A percentile compares a stretch with the other conserved stretches of the same genome.
These are phyloP conservation scores for Ascochyta rabiei DNA, from an alignment of 2,329 filamentous ascomycete species.

Conservation along the genomic window DNA sequence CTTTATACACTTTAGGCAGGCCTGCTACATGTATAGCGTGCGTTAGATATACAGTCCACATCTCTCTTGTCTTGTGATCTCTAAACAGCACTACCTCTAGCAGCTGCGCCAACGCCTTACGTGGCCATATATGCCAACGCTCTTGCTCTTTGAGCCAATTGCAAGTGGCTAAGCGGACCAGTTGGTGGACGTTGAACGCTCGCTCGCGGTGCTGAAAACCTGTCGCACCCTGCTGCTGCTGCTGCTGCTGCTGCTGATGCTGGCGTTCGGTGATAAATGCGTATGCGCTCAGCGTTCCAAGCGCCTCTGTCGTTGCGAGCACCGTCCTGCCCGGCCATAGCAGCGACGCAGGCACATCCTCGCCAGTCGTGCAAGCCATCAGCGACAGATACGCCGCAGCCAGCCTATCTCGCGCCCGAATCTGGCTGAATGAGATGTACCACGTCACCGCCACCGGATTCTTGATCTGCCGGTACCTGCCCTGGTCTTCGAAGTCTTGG, in stretches of 20 bases:
- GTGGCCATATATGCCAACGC: too few species aligned
- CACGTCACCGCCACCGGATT: slow-evolving; percentile 47
- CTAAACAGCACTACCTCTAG: slow-evolving; percentile 27
- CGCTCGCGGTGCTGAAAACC: too few species aligned
- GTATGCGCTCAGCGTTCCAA: slow-evolving; percentile 39
- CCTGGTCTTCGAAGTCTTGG: slow-evolving; percentile 44
- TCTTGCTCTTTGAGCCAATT: too few species aligned
- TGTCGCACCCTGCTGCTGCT: too few species aligned
- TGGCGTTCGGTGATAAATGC: too few species aligned
- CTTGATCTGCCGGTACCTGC: slow-evolving; percentile 33
- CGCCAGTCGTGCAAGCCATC: slow-evolving; percentile 39
- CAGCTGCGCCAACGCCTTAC: too few species aligned
- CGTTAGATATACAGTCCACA: slow-evolving; percentile 41
- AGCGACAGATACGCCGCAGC: slow-evolving; percentile 44
- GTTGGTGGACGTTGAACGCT: too few species aligned
- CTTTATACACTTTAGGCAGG: background rate
- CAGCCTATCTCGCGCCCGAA: slow-evolving; percentile 30
- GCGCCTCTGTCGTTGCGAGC: too few species aligned
- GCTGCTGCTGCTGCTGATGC: too few species aligned
- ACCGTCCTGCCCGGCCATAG: too few species aligned
- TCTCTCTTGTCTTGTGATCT: slow-evolving; percentile 23
- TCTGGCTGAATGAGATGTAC: slow-evolving; percentile 47
- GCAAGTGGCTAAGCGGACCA: too few species aligned
- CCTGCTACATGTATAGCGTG: slow-evolving; percentile 29
- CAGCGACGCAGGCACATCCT: slow-evolving; percentile 41